These are phyloP conservation scores for Bipolaris gigantea DNA, from an alignment of 2,329 filamentous ascomycete genomes.

Conservation along the genomic window DNA sequence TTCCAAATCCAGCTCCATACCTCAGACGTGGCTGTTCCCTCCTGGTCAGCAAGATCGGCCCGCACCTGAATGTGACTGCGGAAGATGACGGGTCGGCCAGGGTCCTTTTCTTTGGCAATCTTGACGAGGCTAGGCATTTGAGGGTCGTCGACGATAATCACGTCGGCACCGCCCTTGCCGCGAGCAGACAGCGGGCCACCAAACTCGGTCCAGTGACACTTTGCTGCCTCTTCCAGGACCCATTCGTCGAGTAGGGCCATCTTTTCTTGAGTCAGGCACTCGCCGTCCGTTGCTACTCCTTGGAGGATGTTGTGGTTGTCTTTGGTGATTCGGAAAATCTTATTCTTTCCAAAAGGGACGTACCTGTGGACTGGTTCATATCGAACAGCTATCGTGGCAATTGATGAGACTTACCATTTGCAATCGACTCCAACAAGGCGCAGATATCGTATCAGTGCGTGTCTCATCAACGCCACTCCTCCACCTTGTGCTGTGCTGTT, in stretches of 20 bases:
- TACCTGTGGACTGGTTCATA: slow-evolving; percentile 51
- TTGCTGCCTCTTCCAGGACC: slow-evolving; percentile 71
- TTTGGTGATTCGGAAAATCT: slow-evolving; percentile 82
- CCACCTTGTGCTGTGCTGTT: slow-evolving; percentile 79
- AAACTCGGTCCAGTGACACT: slow-evolving; percentile 68
- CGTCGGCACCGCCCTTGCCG: slow-evolving; percentile 71
- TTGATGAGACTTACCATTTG: slow-evolving; percentile 63
- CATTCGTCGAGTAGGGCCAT: slow-evolving; percentile 67
- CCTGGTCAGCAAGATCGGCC: slow-evolving; percentile 67
- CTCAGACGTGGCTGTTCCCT: slow-evolving; percentile 68
- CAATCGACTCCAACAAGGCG: slow-evolving; percentile 68
- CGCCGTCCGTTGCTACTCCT: slow-evolving; percentile 65
- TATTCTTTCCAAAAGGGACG: slow-evolving; percentile 75
- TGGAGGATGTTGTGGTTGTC: slow-evolving; percentile 88
- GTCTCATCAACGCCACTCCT: slow-evolving; percentile 79
- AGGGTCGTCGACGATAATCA: slow-evolving; percentile 79
- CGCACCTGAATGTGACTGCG: slow-evolving; percentile 83
- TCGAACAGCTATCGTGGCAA: background rate
- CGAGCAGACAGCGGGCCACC: slow-evolving; percentile 68
- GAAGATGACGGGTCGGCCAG: slow-evolving; percentile 75
- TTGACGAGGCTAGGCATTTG: slow-evolving; percentile 82
- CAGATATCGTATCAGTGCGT: slow-evolving; percentile 73
- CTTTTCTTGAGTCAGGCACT: slow-evolving; percentile 66
- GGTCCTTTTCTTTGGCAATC: slow-evolving; percentile 70
- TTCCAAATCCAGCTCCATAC: slow-evolving; percentile 77